These are phyloP conservation scores for Lumnitzera racemosa DNA, from an alignment of 345 rosid genomes.

Conservation along the genomic window DNA sequence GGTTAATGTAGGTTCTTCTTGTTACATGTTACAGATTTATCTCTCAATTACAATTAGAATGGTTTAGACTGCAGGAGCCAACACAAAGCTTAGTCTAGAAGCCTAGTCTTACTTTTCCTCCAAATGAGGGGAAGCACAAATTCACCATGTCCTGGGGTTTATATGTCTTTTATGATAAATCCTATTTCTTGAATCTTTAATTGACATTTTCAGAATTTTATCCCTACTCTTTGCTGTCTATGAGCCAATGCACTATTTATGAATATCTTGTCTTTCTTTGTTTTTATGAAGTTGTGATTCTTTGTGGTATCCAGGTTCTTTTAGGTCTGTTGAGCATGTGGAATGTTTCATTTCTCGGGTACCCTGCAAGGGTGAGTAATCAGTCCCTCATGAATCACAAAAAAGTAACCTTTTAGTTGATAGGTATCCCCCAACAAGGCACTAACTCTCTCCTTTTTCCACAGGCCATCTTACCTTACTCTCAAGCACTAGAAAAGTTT, in stretches of 20 bases:
- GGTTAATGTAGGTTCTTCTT: conserved; percentile 2
- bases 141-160: too few species aligned
- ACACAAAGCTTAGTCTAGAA: too few species aligned
- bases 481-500: conserved; percentile 93
- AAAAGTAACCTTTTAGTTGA: conserved; percentile 2
- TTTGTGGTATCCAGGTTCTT: conserved; percentile 52
- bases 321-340: conserved; percentile 81
- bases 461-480: conserved; percentile 92
- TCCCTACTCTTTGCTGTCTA: too few species aligned
- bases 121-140: too few species aligned
- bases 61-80: too few species aligned
- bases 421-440: conserved; percentile 9
- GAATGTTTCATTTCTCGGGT: conserved; percentile 92
- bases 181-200: background rate
- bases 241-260: too few species aligned
- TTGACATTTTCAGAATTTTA: too few species aligned
- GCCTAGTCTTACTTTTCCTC: too few species aligned
- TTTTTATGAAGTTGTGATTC: too few species aligned
- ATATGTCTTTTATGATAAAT: background rate
- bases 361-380: conserved; percentile 76
- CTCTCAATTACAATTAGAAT: background rate
- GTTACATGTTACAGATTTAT: too few species aligned
- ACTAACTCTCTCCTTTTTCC: conserved; percentile 7
- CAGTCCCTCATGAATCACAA: background rate
- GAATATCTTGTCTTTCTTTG: too few species aligned